Conservation (phyloP, 768 basidiomycete genomes). For the Suillus weaverae region DNA sequence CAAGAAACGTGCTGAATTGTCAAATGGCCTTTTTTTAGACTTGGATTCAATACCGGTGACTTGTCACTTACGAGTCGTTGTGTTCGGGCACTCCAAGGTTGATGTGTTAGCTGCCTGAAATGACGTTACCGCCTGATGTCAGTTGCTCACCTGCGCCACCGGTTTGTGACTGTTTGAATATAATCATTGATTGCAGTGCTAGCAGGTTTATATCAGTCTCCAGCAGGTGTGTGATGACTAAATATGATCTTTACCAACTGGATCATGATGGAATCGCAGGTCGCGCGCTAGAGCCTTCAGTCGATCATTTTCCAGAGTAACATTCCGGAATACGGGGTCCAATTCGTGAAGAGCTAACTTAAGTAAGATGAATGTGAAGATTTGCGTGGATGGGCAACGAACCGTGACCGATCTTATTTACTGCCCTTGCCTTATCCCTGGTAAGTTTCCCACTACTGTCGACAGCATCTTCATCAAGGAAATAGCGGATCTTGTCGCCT, state of each 20-base stretch:
- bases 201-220: not conserved
- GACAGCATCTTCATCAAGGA: conserved; percentile 89
- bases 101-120: not conserved
- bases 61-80: conserved; percentile 79
- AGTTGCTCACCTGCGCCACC: conserved; percentile 77
- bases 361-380: not conserved
- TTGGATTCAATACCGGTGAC: not conserved
- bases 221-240: not conserved
- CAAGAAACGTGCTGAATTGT: conserved; percentile 67
- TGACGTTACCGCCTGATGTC: not conserved
- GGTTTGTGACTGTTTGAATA: conserved; percentile 91
- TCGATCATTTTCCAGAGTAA: conserved; percentile 77
- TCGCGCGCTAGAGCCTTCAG: conserved; percentile 70
- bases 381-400: conserved; percentile 3
- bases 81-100: conserved; percentile 72
- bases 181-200: conserved; percentile 94
- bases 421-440: conserved; percentile 68
- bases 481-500: conserved; percentile 94
- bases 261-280: conserved; percentile 76
- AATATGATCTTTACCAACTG: conserved; percentile 52
- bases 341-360: conserved; percentile 80
- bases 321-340: conserved; percentile 76
- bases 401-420: conserved; percentile 97
- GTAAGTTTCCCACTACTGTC: conserved; percentile 67
- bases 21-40: not conserved